A percentile compares a stretch with the other conserved stretches of the same genome.
phyloP scores from a whole-genome alignment of 2,329 filamentous ascomycete genomes.

The Fusarium sambucinum region DNA sequence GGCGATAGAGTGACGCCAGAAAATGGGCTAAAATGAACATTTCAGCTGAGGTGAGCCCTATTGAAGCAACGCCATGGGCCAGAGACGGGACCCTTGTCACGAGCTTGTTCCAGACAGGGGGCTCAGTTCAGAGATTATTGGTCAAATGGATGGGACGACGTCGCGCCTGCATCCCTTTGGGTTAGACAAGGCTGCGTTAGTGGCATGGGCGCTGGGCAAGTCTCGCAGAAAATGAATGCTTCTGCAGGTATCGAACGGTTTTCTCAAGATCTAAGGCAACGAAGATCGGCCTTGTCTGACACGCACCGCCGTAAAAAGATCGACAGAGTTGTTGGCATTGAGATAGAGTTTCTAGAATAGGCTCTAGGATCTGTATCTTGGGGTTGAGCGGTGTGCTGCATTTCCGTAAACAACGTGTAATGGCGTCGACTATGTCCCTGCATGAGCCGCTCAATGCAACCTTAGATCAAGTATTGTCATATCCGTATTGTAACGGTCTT shows the following conservation, averaged over 20 bases:
- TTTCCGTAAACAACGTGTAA: conserved; percentile 16
- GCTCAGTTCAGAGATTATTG: conserved; percentile 44
- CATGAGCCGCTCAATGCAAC: conserved; percentile 35
- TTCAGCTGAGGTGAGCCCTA: conserved; percentile 58
- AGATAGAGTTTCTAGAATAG: conserved; percentile 26
- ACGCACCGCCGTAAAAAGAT: conserved; percentile 27
- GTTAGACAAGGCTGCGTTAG: conserved; percentile 34
- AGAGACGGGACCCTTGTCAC: conserved; percentile 42
- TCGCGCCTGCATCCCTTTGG: conserved; percentile 30
- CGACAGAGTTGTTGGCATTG: conserved; percentile 20
- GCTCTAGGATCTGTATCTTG: conserved; percentile 6
- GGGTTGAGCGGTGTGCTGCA: conserved; percentile 32
- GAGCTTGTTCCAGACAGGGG: conserved; percentile 50
- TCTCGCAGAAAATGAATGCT: conserved; percentile 27
- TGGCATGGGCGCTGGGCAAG: conserved; percentile 20
- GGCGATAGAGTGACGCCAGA: conserved; percentile 47
- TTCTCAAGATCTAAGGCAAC: conserved; percentile 28
- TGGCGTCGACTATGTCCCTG: conserved; percentile 34
- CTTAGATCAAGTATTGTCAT: conserved; percentile 9
- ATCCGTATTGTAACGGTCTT: conserved; percentile 7
- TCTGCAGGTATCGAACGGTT: conserved; percentile 38
- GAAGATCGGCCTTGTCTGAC: conserved; percentile 21
- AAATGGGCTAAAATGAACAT: conserved; percentile 45
- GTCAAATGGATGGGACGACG: conserved; percentile 33
- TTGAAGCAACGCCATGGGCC: conserved; percentile 45